Percentiles rank a stretch among this genome's conserved stretches.
Evolutionary conservation across 768 basidiomycete genomes (phyloP).

Genomic region (Lactarius quietus): DNA sequence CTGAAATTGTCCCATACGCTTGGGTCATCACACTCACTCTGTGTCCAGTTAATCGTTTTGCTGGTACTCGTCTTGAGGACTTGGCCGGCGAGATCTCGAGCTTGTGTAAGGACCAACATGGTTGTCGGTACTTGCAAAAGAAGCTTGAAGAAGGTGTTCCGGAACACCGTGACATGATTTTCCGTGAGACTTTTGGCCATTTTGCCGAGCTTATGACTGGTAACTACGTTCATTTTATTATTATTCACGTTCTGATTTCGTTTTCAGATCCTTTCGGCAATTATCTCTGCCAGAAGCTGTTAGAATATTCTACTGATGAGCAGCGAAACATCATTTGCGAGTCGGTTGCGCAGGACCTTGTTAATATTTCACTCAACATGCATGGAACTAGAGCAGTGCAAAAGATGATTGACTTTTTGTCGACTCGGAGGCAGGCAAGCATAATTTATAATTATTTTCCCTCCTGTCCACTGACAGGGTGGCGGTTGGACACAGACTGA

Average conservation of each 20-base stretch:
- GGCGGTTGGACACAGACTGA: conserved; percentile 57
- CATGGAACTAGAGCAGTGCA: conserved; percentile 99
- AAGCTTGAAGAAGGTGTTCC: conserved; percentile 95
- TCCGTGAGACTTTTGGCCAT: conserved; percentile 95
- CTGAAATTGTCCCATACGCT: conserved; percentile 18
- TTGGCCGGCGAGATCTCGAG: conserved; percentile 90
- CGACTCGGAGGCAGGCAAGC: conserved; percentile 88
- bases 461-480: conserved; percentile 50
- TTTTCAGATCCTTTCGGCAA: conserved; percentile 92
- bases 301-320: conserved; percentile 97
- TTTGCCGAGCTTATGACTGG: conserved; percentile 99
- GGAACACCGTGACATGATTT: conserved; percentile 99
- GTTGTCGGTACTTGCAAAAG: conserved; percentile 97
- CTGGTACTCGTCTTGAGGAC: conserved; percentile 93
- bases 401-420: conserved; percentile 99
- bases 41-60: conserved; percentile 85
- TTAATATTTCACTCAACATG: conserved; percentile 99
- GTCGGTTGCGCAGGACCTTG: conserved; percentile 94
- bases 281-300: conserved; percentile 95
- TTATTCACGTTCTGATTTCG: background rate
- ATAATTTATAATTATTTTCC: conserved; percentile 31
- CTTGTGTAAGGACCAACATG: conserved; percentile 98
- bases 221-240: conserved; percentile 33
- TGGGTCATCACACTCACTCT: background rate
- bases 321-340: conserved; percentile 97